Base-by-base conservation (phyloP, 805 yeast species). In the Nakazawaea holstii region DNA sequence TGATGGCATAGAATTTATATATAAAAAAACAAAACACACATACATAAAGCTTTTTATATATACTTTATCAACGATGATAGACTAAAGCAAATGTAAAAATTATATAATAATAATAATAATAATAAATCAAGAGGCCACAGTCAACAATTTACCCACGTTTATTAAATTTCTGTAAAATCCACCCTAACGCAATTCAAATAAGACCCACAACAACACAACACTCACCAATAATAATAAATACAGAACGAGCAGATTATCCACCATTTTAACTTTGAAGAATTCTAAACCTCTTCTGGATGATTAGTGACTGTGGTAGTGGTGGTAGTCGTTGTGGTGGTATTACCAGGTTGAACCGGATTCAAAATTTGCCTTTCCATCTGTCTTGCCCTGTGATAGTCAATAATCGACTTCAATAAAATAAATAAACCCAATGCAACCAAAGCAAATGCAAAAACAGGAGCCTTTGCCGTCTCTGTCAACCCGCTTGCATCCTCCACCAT, bases 301-400 rank as follows among this genome's bases (percentile, higher is more conserved):
- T 13, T 26, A 2, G 35, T 33, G 27, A 26, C n/a, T 14, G 46
- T 29, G 29, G 41, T 43, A 13, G 46, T 43, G 5, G 42, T 27
- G 8, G 39, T 15, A 13, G 28, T 24, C 9, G 36, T 13, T 2
- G 33, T 14, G 10, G 20, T 31, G 2, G 48, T 39, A 8, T 39
- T 32, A 11, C 17, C 29, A 15, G 24, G 24, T 20, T 32, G 11
- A 29, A 15, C 41, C 14, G 81, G 77, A 17, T 72, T 67, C 53
- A 79, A 61, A 28, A 87, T 83, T 20, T 70, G 74, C 49, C 66
- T 68, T 61, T 91, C 97, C 79, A 82, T 82, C 57, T 77, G 78
- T 60, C 84, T 81, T n/a, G 92, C 94, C 52, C 80, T 72, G 53
- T 74, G 73, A 61, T 83, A 92, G 60, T 86, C 94, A 40, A 74